Evolutionary conservation across 176 grass and related monocot genomes (phyloP), one percentile per base, ranked within the genome.

Genomic region (Carex scoparia): DNA sequence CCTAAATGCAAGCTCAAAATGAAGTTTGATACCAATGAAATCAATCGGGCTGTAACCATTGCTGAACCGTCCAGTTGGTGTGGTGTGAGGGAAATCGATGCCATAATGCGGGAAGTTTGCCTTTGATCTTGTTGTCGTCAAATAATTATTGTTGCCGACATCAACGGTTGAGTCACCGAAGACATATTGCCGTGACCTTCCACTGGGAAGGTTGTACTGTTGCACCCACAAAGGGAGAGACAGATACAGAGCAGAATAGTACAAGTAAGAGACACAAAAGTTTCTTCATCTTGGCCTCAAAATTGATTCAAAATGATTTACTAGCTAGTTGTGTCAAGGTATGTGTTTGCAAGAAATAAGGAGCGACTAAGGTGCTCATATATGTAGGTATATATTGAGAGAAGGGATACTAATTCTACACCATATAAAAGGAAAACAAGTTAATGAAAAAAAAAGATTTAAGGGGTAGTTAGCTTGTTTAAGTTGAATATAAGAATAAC

Each of bases 21-120:
- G 23, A 23, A 23, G 23, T 23, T 23, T 23, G 23, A 23, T 33
- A 96, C 94, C 87, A n/a, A 96, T 57, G 81, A 93, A 97, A 80
- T 97, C 94, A 3, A 78, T 61, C 2, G 69, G 53, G 28, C 90
- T 91, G 64, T 90, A 79, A 66, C 91, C 94, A 7, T 97, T 97
- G 81, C 94, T 97, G 62, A 97, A 97, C 86, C 94, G 89, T 8
- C 91, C 94, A 0, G 91, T 97, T 2, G 89, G 82, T 80, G 30
- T 86, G 31, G 86, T 71, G 11, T 84, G 69, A 11, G 91, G 94
- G 79, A 93, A 88, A 88, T 97, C 89, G 66, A 97, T 55, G 15
- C 94, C 94, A 7, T 97, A 90, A 85, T 91, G 88, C 58, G 94
- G 94, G 42, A 91, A 97, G 67, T 97, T 70, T 0, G 91, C 94